These are phyloP conservation scores for Wickerhamomyces chaumierensis DNA, from an alignment of 805 yeast genomes.

Conservation along the genomic window DNA sequence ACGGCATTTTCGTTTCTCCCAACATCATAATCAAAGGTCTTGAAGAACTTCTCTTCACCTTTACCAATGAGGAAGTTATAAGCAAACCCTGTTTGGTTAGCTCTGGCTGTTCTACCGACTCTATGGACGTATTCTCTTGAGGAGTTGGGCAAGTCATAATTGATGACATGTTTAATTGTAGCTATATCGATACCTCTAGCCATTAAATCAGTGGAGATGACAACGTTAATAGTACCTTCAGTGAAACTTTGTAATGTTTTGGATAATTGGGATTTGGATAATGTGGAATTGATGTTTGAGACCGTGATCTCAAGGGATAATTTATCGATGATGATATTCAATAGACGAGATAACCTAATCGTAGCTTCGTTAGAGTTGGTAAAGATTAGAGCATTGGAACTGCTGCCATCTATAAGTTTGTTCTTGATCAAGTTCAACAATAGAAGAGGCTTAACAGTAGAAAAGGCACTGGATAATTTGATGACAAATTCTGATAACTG, in stretches of 20 bases:
- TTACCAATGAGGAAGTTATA: constrained; percentile 63
- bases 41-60: constrained; percentile 64
- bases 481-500: constrained; percentile 34
- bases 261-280: constrained; percentile 39
- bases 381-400: constrained; percentile 42
- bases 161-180: constrained; percentile 62
- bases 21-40: constrained; percentile 37
- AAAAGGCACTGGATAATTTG: constrained; percentile 26
- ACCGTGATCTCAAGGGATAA: constrained; percentile 15
- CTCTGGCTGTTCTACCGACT: constrained; percentile 96
- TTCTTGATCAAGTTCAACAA: constrained; percentile 44
- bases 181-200: constrained; percentile 90
- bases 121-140: constrained; percentile 91
- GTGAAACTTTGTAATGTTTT: constrained; percentile 52
- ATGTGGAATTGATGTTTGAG: constrained; percentile 47
- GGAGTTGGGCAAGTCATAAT: constrained; percentile 84
- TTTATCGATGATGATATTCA: constrained; percentile 29
- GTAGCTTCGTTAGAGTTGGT: constrained; percentile 79
- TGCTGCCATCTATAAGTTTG: constrained; percentile 1
- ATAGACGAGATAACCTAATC: constrained; percentile 59
- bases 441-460: constrained; percentile 60
- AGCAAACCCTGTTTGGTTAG: constrained; percentile 68
- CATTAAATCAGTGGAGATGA: constrained; percentile 80
- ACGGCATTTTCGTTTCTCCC: constrained; percentile 33
- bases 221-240: constrained; percentile 36